Evolutionary conservation across 2,329 filamentous ascomycete genomes (phyloP).

Genomic region (Xylariales sp.): DNA sequence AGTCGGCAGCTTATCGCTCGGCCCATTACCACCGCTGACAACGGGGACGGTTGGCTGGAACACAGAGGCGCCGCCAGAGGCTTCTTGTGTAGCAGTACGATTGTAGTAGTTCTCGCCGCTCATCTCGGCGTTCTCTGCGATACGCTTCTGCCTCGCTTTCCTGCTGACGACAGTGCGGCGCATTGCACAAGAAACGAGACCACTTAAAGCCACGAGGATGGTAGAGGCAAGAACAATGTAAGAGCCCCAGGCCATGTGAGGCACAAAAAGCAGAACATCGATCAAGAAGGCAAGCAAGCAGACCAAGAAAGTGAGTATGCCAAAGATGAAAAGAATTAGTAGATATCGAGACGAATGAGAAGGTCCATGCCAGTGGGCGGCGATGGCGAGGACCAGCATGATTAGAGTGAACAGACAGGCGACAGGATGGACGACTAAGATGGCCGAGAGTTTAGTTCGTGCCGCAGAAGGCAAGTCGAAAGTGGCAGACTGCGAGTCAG

Average conservation of each 20-base stretch:
- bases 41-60: conserved; percentile 56
- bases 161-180: conserved; percentile 84
- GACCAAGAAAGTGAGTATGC: conserved; percentile 77
- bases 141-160: conserved; percentile 87
- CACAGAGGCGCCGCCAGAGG: conserved; percentile 32
- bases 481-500: conserved; percentile 18
- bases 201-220: conserved; percentile 75
- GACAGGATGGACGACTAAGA: conserved; percentile 89
- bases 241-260: conserved; percentile 88
- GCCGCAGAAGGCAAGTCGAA: conserved; percentile 55
- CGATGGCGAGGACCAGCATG: conserved; percentile 73
- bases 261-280: conserved; percentile 90
- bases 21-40: conserved; percentile 49
- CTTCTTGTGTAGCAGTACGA: conserved; percentile 54
- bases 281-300: conserved; percentile 85
- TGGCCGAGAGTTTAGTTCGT: conserved; percentile 68
- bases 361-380: conserved; percentile 81
- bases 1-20: conserved; percentile 40
- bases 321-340: conserved; percentile 77
- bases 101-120: conserved; percentile 90
- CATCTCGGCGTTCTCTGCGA: conserved; percentile 95
- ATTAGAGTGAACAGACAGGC: conserved; percentile 81
- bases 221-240: conserved; percentile 90
- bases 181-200: conserved; percentile 90
- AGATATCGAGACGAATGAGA: conserved; percentile 89